Evolutionary conservation across 2,329 filamentous ascomycete genomes (phyloP).

Genomic region (Alternaria arbusti): DNA sequence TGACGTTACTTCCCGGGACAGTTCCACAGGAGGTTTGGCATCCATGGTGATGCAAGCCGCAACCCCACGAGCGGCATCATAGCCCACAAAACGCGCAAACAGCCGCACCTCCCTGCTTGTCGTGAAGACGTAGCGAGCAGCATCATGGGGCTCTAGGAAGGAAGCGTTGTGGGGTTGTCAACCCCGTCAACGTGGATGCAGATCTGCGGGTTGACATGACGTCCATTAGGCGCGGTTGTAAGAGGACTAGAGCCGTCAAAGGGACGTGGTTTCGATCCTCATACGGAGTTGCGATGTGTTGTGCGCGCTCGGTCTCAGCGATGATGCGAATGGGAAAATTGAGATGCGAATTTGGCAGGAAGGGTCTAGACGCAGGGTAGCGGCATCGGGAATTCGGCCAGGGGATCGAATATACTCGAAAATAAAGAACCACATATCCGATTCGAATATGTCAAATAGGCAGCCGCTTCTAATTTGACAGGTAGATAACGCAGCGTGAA

Average conservation of each 20-base stretch:
- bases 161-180: slow-evolving; percentile 7
- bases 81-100: slow-evolving; percentile 1
- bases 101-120: not conserved
- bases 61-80: slow-evolving; percentile 3
- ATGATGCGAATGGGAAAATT: not conserved
- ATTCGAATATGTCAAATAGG: not conserved
- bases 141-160: not conserved
- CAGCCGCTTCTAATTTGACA: not conserved
- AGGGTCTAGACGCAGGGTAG: slow-evolving; percentile 6
- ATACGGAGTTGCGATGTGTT: not conserved
- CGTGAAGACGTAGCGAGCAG: not conserved
- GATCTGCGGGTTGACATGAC: slow-evolving; percentile 25
- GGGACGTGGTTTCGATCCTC: not conserved
- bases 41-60: not conserved
- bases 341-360: not conserved
- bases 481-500: not conserved
- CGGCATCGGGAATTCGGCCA: slow-evolving; percentile 8
- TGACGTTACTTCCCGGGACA: not conserved
- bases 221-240: slow-evolving; percentile 4
- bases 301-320: not conserved
- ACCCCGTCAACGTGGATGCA: not conserved
- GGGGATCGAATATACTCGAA: slow-evolving; percentile 2
- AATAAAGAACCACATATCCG: not conserved
- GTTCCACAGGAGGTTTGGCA: not conserved
- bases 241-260: slow-evolving; percentile 4